Evolutionary conservation across 805 yeast genomes (phyloP).

Genomic region (Kodamaea fukazawae): DNA sequence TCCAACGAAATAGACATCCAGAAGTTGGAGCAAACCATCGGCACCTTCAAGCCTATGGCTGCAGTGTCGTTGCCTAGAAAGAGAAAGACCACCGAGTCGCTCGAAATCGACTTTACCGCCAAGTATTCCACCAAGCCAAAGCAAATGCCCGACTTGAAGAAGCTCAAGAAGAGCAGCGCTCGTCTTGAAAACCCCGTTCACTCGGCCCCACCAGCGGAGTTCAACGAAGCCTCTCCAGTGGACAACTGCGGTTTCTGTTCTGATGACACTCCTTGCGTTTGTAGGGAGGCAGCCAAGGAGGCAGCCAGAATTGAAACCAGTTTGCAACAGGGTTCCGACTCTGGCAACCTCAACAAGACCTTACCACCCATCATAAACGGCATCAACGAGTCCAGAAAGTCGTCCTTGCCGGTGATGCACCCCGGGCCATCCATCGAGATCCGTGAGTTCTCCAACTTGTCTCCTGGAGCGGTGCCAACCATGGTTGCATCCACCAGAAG

Average conservation of each 20-base stretch:
- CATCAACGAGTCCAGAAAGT: constrained; percentile 23
- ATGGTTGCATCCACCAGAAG: constrained; percentile 22
- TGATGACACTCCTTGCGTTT: constrained; percentile 88
- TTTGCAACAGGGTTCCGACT: constrained; percentile 8
- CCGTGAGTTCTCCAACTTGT: constrained; percentile 38
- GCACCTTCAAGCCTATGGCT: constrained; percentile 54
- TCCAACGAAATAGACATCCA: constrained; percentile 8
- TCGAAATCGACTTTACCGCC: constrained; percentile 59
- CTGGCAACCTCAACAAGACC: constrained; percentile 16
- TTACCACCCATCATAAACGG: constrained; percentile 43
- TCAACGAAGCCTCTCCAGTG: constrained; percentile 48
- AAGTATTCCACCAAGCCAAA: constrained; percentile 32
- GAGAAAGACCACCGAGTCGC: constrained; percentile 18
- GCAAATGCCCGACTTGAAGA: constrained; percentile 39
- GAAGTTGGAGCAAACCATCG: constrained; percentile 32
- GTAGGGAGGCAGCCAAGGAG: constrained; percentile 71
- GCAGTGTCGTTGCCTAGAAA: constrained; percentile 59
- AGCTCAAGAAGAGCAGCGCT: constrained; percentile 8
- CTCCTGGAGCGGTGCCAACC: constrained; percentile 38
- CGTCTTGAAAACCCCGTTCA: neutral
- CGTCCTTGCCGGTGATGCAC: constrained; percentile 55
- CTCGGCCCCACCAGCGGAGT: constrained; percentile 14
- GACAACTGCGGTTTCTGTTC: constrained; percentile 94
- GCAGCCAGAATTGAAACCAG: constrained; percentile 35
- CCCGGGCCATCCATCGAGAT: constrained; percentile 63